These are phyloP conservation scores for Aspergillus fumigatiaffinis DNA, from an alignment of 2,329 filamentous ascomycete genomes.

Conservation along the genomic window DNA sequence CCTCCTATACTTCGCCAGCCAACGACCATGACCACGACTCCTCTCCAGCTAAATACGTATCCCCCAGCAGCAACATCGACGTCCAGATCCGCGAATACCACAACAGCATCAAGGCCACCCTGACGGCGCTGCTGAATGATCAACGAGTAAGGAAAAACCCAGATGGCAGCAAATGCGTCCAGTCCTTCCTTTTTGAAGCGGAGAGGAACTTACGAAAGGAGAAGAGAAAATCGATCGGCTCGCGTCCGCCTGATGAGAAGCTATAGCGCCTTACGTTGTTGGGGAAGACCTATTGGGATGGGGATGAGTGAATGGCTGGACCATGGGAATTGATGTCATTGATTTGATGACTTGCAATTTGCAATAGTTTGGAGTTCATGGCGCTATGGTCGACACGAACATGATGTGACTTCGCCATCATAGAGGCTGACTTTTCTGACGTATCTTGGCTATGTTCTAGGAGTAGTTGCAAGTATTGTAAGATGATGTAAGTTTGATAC, in stretches of 20 bases:
- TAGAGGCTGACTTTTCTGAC: background rate
- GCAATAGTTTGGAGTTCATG: background rate
- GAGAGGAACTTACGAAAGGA: slow-evolving; percentile 49
- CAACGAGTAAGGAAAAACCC: slow-evolving; percentile 51
- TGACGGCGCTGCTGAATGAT: slow-evolving; percentile 61
- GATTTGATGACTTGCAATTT: background rate
- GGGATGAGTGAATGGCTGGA: background rate
- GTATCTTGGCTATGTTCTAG: background rate
- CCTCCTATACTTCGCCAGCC: slow-evolving; percentile 7
- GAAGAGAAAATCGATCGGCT: slow-evolving; percentile 8
- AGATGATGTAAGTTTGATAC: background rate
- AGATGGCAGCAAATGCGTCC: slow-evolving; percentile 56
- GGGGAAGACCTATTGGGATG: no score
- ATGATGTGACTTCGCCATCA: background rate
- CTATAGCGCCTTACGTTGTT: background rate
- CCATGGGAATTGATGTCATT: background rate
- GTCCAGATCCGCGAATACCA: slow-evolving; percentile 9
- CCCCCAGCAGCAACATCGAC: background rate
- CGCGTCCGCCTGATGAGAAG: background rate
- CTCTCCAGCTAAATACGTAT: background rate
- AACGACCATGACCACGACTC: background rate
- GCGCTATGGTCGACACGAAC: background rate
- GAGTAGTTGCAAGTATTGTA: background rate
- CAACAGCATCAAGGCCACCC: slow-evolving; percentile 50
- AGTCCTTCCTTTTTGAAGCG: slow-evolving; percentile 57